These are phyloP conservation scores for Hibiscus mutabilis DNA, from an alignment of 345 rosid species.

Conservation along the genomic window DNA sequence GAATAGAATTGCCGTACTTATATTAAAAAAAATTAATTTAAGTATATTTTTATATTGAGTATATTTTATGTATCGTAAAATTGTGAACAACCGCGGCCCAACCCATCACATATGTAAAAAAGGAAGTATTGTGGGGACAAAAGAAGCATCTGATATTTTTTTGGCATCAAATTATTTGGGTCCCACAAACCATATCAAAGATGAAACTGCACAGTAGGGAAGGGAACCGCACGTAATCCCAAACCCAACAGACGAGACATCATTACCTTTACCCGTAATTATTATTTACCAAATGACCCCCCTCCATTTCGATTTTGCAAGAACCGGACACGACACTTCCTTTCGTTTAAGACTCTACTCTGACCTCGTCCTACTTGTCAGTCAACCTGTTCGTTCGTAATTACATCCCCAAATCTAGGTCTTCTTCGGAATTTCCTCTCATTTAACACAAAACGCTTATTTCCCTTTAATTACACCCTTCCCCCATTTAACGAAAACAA, in stretches of 20 bases:
- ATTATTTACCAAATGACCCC: not conserved
- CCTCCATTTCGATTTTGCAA: constrained; percentile 11
- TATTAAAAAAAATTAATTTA: no score
- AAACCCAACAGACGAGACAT: not conserved
- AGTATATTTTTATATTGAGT: no score
- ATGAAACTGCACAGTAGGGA: not conserved
- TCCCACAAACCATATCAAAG: no score
- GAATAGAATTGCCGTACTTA: no score
- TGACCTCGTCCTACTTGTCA: not conserved
- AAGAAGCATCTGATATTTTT: no score
- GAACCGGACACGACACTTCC: constrained; percentile 11
- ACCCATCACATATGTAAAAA: no score
- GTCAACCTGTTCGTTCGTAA: constrained; percentile 12
- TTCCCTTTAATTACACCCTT: constrained; percentile 10
- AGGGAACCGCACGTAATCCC: not conserved
- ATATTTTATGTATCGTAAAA: no score
- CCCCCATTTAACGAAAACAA: constrained; percentile 12
- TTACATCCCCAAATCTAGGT: constrained; percentile 18
- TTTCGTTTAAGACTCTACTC: constrained; percentile 14
- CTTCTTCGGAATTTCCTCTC: constrained; percentile 6
- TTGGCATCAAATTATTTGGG: no score
- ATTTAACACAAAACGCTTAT: constrained; percentile 13
- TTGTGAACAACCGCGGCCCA: no score
- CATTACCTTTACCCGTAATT: not conserved
- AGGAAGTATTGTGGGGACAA: no score